Conservation (phyloP, 2,329 filamentous ascomycete genomes). For the Pezizomycotina sp. region DNA sequence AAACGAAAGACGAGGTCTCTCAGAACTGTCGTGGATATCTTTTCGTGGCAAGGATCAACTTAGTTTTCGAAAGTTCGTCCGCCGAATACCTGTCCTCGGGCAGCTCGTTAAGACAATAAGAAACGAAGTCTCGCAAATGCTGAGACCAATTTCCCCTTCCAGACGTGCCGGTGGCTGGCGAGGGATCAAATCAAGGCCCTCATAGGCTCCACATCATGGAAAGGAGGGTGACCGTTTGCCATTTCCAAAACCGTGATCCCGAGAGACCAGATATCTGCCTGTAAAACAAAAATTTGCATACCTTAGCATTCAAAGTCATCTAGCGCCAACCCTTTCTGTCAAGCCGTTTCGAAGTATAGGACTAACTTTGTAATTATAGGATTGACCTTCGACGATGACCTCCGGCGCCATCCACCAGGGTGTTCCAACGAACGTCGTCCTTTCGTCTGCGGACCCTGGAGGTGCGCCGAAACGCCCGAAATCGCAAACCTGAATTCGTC, state of each 20-base stretch:
- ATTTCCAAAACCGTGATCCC: slow-evolving; percentile 69
- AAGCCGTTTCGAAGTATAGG: neutral
- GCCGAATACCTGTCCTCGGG: slow-evolving; percentile 47
- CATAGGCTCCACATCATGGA: slow-evolving; percentile 35
- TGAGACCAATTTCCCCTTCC: slow-evolving; percentile 56
- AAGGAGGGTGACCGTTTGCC: slow-evolving; percentile 57
- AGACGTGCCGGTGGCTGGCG: slow-evolving; percentile 48
- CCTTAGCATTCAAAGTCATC: neutral
- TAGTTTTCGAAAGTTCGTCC: slow-evolving; percentile 23
- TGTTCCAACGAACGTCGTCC: slow-evolving; percentile 66
- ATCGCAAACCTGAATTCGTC: slow-evolving; percentile 64
- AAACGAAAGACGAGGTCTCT: slow-evolving; percentile 23
- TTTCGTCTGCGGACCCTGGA: slow-evolving; percentile 67
- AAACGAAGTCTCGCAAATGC: slow-evolving; percentile 50
- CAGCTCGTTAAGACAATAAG: slow-evolving; percentile 55
- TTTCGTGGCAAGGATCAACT: slow-evolving; percentile 22
- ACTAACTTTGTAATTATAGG: slow-evolving; percentile 45
- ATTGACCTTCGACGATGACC: slow-evolving; percentile 43
- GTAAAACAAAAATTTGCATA: neutral
- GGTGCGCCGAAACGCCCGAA: no score
- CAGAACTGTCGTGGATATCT: slow-evolving; percentile 21
- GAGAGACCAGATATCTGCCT: slow-evolving; percentile 72
- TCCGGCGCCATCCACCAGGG: slow-evolving; percentile 80
- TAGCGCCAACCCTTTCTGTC: slow-evolving; percentile 3
- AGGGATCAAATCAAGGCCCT: slow-evolving; percentile 36